Evolutionary conservation across 1,284 basidiomycete genomes (phyloP), one percentile per base, ranked within the genome.

Genomic region (Pascua sp.): DNA sequence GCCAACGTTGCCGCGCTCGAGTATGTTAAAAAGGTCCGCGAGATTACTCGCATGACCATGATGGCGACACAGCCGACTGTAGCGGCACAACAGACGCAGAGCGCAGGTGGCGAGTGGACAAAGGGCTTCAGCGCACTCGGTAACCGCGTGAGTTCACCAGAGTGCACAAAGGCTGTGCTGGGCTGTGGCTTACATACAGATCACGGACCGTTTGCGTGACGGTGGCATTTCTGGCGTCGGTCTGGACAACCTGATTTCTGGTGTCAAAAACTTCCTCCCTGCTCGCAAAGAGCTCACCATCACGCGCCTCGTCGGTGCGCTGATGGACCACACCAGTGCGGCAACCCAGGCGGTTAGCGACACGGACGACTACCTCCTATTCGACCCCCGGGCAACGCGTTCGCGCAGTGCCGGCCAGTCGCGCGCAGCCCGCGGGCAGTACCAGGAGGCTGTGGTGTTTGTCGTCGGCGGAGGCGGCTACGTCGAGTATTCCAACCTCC

Each of bases 191-290:
- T 48, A 59, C 42, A 38, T 36, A 36, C 51, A 70, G 62, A 83
- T 96, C 49, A 94, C 93, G 1, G 92, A 95, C 74, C 84, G 91
- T 47, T 80, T 99, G 59, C 91, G 96, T 77, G 95, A 97, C 73
- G 90, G 91, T 41, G 92, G 92, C 18, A 77, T 84, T 66, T 77
- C 76, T 47, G 78, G 78, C n/a, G 80, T 79, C 16, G 80, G 80
- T 0, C 81, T 96, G 42, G 95, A 98, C 72, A 95, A 96, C 73
- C 81, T 98, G 11, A 90, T 99, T 57, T 94, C 93, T 1, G 95
- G 94, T 37, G 96, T 99, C 60, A 97, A 97, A 77, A 98, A 97
- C 79, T 95, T 99, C 81, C 79, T 99, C 12, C 96, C 96, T 0
- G 88, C 90, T 0, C 91, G 92, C 72, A 99, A 98, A 78, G 85